A percentile compares a stretch with the other conserved stretches of the same genome.
Evolutionary conservation across 2,329 filamentous ascomycete species (phyloP).

Genomic region (Fonsecaea pedrosoi): DNA sequence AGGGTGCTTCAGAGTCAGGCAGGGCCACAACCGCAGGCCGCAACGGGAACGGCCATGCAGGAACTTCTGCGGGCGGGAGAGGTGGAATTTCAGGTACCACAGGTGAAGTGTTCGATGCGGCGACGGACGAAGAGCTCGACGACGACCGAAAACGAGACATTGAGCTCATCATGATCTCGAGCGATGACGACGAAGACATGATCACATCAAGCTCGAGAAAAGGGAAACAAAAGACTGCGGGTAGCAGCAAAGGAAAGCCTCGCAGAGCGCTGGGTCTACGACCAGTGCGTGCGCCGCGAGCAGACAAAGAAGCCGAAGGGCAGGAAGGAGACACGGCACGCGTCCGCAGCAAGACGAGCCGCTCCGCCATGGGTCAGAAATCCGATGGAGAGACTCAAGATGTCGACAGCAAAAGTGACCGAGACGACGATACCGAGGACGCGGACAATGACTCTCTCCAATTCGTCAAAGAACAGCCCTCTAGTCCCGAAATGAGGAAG

Average conservation of each 20-base stretch:
- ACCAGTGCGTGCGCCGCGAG: conserved; percentile 31
- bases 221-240: conserved; percentile 56
- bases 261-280: conserved; percentile 43
- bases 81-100: conserved; percentile 39
- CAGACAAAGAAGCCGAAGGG: conserved; percentile 23
- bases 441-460: conserved; percentile 31
- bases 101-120: conserved; percentile 49
- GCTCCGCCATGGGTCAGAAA: conserved; percentile 5
- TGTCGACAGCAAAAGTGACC: conserved; percentile 37
- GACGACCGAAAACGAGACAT: conserved; percentile 56
- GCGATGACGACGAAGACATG: conserved; percentile 57
- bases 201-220: conserved; percentile 44
- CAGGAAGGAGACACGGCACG: not conserved
- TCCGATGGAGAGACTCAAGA: conserved; percentile 25
- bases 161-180: conserved; percentile 63
- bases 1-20: conserved; percentile 41
- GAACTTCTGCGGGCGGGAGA: conserved; percentile 16
- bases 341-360: conserved; percentile 8
- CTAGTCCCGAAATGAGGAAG: conserved; percentile 50
- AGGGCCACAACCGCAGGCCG: conserved; percentile 42
- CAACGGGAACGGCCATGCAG: conserved; percentile 41
- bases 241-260: conserved; percentile 47
- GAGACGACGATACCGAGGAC: conserved; percentile 40
- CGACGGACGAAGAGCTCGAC: conserved; percentile 59
- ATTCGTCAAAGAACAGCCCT: conserved; percentile 44